Conservation (phyloP, 2,329 filamentous ascomycete species). For the Apiospora aurea region DNA sequence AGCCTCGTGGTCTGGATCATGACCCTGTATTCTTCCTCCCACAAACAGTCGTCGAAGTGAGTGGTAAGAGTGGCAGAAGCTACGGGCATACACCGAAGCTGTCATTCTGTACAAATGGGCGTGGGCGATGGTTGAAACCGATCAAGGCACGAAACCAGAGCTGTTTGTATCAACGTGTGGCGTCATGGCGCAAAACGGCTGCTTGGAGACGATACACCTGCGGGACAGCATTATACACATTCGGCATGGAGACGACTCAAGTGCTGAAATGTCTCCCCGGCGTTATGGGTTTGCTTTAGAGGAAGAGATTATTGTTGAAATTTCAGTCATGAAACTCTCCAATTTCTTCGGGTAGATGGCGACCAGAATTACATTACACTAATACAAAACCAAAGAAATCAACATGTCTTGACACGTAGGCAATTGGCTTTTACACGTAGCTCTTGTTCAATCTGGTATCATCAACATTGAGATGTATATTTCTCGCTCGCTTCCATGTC, state of each 20-base stretch:
- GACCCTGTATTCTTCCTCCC: constrained; percentile 15
- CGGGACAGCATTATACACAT: constrained; percentile 13
- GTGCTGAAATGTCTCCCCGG: constrained; percentile 62
- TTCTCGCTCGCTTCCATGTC: neutral
- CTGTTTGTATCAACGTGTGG: neutral
- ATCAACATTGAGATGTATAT: neutral
- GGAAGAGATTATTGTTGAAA: neutral
- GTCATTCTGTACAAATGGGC: neutral
- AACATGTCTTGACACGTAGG: neutral
- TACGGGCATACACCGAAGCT: neutral
- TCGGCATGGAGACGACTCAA: constrained; percentile 57
- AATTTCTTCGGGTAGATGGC: neutral
- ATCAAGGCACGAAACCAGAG: neutral
- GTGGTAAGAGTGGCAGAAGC: neutral
- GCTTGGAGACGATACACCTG: neutral
- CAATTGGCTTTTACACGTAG: too few species aligned
- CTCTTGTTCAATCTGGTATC: neutral
- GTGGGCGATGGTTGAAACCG: neutral
- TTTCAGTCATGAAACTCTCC: neutral
- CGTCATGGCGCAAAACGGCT: neutral
- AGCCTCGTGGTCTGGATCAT: constrained; percentile 46
- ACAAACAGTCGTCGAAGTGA: neutral
- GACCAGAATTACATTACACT: neutral
- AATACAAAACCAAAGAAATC: neutral
- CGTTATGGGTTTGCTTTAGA: constrained; percentile 37